A percentile compares a stretch with the other conserved stretches of the same genome.
Evolutionary conservation across 2,329 filamentous ascomycete species (phyloP).

Genomic region (Fusarium nelsonii): DNA sequence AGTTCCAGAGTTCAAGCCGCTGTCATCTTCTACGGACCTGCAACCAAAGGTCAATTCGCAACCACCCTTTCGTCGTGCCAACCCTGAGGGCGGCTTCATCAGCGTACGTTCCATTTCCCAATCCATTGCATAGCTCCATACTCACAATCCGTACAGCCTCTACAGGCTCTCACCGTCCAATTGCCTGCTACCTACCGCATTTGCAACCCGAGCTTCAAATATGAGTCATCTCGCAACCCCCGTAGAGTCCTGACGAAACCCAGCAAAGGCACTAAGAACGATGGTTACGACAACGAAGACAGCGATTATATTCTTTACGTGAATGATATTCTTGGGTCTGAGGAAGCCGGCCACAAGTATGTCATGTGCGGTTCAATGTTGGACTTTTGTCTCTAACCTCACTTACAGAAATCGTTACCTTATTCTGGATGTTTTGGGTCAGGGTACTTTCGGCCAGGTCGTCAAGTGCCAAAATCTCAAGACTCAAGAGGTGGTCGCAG

Average conservation of each 20-base stretch:
- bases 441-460: conserved; percentile 98
- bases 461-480: conserved; percentile 99
- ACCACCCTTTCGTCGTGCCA: conserved; percentile 90
- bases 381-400: conserved; percentile 22
- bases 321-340: conserved; percentile 97
- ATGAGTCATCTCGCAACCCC: conserved; percentile 96
- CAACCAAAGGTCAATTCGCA: conserved; percentile 87
- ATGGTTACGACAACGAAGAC: conserved; percentile 98
- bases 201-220: conserved; percentile 98
- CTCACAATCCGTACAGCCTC: conserved; percentile 69
- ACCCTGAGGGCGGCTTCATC: conserved; percentile 97
- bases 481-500: conserved; percentile 97
- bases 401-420: conserved; percentile 86
- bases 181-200: conserved; percentile 96
- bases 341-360: conserved; percentile 97
- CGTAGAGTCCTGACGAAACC: conserved; percentile 96
- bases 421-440: conserved; percentile 95
- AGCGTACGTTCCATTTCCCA: conserved; percentile 72
- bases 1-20: conserved; percentile 88
- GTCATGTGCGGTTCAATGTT: conserved; percentile 45
- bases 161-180: conserved; percentile 94
- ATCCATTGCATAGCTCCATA: neutral
- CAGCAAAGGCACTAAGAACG: conserved; percentile 98
- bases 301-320: conserved; percentile 99
- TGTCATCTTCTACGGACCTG: conserved; percentile 79